phyloP scores from a whole-genome alignment of 2,329 filamentous ascomycete species.

The Colletotrichum cereale region DNA sequence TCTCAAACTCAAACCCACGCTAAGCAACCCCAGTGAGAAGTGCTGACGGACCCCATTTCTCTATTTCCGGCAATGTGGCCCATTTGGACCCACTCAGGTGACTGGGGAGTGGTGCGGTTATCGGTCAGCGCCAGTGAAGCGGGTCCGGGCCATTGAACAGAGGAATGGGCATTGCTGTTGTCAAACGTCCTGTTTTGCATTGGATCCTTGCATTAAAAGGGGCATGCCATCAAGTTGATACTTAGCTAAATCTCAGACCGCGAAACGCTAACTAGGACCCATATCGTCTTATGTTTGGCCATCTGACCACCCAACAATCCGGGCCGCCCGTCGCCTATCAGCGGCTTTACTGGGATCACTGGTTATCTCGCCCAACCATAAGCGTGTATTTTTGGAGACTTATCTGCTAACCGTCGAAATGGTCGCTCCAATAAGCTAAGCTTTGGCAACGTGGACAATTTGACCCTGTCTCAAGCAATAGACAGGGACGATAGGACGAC shows the following conservation, averaged over 20 bases:
- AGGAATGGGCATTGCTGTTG: neutral
- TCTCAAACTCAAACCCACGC: neutral
- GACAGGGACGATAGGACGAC: constrained; percentile 20
- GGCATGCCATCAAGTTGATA: neutral
- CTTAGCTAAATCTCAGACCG: constrained; percentile 2
- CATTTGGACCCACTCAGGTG: constrained; percentile 14
- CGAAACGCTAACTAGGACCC: constrained; percentile 19
- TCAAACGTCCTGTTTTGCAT: neutral
- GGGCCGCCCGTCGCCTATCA: constrained; percentile 37
- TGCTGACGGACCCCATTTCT: constrained; percentile 14
- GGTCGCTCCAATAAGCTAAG: constrained; percentile 16
- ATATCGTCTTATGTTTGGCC: constrained; percentile 27
- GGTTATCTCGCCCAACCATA: constrained; percentile 34
- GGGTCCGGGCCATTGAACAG: neutral
- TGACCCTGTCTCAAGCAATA: constrained; percentile 28
- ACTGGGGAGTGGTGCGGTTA: constrained; percentile 10
- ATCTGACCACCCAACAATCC: constrained; percentile 29
- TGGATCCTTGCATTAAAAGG: neutral
- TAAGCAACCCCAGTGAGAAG: constrained; percentile 17
- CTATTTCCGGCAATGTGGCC: constrained; percentile 7
- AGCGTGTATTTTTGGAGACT: constrained; percentile 12
- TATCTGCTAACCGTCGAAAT: constrained; percentile 23
- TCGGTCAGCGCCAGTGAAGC: neutral
- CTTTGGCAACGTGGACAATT: constrained; percentile 24
- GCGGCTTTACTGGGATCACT: constrained; percentile 38